Conservation (phyloP, 208 protist genomes). For the Tetramitus jugosus region DNA sequence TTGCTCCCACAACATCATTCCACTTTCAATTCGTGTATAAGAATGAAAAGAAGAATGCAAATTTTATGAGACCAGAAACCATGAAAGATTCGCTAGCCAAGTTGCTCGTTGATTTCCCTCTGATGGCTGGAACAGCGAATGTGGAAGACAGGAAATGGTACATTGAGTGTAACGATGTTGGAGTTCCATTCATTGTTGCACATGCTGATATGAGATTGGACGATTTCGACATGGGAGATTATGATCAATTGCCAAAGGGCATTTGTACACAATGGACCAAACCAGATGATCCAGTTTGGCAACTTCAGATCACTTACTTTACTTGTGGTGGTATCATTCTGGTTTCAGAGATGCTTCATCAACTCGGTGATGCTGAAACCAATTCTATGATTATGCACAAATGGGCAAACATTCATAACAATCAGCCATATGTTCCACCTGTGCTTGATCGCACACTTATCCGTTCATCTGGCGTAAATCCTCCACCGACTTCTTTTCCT, state of each 20-base stretch:
- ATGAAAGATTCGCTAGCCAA: neutral
- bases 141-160: neutral
- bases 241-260: neutral
- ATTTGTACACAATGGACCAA: neutral
- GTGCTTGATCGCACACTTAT: neutral
- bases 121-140: neutral
- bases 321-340: neutral
- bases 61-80: neutral
- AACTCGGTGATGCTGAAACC: neutral
- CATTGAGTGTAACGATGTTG: neutral
- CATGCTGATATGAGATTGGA: neutral
- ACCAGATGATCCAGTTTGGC: neutral
- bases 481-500: neutral
- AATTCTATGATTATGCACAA: neutral
- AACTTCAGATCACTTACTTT: neutral
- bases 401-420: neutral
- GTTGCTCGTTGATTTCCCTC: neutral
- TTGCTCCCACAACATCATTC: neutral
- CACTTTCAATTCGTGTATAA: neutral
- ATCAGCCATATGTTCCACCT: neutral
- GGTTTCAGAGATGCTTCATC: neutral
- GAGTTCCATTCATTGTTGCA: neutral
- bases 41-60: neutral
- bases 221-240: neutral
- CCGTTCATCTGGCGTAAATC: neutral